A percentile compares a stretch with the other conserved stretches of the same genome.
These are phyloP conservation scores for Amaranthus hypochondriacus DNA, from an alignment of 148 eudicot species.

Conservation along the genomic window DNA sequence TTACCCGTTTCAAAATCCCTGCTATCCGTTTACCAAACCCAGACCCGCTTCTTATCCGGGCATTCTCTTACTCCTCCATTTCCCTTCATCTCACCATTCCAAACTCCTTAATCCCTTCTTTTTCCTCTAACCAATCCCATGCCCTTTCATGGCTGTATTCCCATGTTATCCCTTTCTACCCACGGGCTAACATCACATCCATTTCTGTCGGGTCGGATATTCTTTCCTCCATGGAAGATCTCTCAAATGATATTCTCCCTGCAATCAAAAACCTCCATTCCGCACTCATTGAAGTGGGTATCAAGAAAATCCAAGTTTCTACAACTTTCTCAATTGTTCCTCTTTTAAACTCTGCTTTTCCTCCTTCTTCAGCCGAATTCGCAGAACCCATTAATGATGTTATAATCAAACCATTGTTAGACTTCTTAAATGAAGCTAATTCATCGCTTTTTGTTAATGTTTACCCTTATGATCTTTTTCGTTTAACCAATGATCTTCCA, in stretches of 20 bases:
- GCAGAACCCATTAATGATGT: slow-evolving; percentile 34
- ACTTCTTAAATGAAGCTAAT: slow-evolving; percentile 54
- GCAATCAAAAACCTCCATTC: slow-evolving; percentile 55
- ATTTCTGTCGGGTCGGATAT: slow-evolving; percentile 56
- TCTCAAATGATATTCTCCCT: slow-evolving; percentile 39
- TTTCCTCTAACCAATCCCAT: slow-evolving; percentile 58
- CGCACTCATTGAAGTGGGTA: slow-evolving; percentile 46
- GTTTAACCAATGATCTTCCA: slow-evolving; percentile 40
- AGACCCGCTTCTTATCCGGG: slow-evolving; percentile 42
- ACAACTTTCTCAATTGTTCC: slow-evolving; percentile 58
- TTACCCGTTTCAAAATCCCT: slow-evolving; percentile 28
- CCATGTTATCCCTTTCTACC: slow-evolving; percentile 79
- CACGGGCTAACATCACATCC: slow-evolving; percentile 58
- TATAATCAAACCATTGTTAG: slow-evolving; percentile 47
- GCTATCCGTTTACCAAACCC: slow-evolving; percentile 49
- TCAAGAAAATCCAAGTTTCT: slow-evolving; percentile 50
- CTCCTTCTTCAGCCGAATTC: slow-evolving; percentile 76
- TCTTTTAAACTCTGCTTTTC: slow-evolving; percentile 46
- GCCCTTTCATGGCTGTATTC: slow-evolving; percentile 51
- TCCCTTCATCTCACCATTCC: slow-evolving; percentile 72
- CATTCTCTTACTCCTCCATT: slow-evolving; percentile 66
- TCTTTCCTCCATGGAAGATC: slow-evolving; percentile 22
- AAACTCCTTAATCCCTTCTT: slow-evolving; percentile 43
- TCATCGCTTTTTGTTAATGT: slow-evolving; percentile 57
- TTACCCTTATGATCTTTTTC: slow-evolving; percentile 53